Evolutionary conservation across 148 eudicot species (phyloP), one percentile per base, ranked within the genome.

Genomic region (Polygonum maritimum): DNA sequence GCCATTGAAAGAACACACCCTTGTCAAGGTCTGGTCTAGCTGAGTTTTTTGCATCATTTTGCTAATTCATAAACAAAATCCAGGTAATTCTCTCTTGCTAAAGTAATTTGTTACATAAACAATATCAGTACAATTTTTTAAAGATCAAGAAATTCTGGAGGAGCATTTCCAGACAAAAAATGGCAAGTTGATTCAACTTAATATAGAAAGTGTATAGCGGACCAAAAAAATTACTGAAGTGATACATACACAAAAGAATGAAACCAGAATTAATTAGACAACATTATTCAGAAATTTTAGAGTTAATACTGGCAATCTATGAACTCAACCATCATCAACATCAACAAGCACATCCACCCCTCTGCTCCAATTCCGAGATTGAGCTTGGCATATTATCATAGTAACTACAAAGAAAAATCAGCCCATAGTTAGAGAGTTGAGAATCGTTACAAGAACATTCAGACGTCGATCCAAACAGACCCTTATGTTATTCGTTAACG

Each of bases 321-420:
- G n/a, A 65, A 36, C 71, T 65, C 19, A 55, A 9, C 4, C 36
- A 10, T 15, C 8, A 65, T 65, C 71, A 40, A 63, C 40, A 63
- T 82, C 69, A 86, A 63, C 89, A 86, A 16, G 84, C 60, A 62
- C 89, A 86, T 78, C 89, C 77, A 78, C 82, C 48, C 36, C 74
- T 72, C 4, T 70, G 78, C 71, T 79, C 82, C 19, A 84, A 77
- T 51, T 77, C 89, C 7, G 85, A 80, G 55, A 84, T 82, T 5
- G 89, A 86, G 67, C 75, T 80, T 2, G 82, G 79, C 48, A 80
- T 82, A 13, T 79, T 79, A 5, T 82, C 79, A 60, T 54, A 81
- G 51, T 82, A 86, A 8, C 87, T 86, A 78, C 77, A 63, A 33
- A 40, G 33, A 76, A 10, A 79, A 14, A 60, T 62, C 13, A 49